phyloP scores from a whole-genome alignment of 78 protist genomes.

The Dictyostelium brefeldianum region DNA sequence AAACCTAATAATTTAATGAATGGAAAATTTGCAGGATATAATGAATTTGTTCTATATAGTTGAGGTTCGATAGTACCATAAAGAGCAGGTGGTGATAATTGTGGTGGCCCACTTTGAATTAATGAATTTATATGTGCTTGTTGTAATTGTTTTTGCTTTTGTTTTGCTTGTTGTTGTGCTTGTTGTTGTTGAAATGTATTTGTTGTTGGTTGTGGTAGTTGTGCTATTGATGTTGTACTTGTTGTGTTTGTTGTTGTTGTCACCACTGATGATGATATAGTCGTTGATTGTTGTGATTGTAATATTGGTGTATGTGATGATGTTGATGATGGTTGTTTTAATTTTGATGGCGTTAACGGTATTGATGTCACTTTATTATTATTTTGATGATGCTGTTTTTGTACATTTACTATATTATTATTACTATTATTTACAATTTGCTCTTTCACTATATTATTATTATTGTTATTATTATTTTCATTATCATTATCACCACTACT shows the following conservation, averaged over 20 bases:
- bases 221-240: neutral
- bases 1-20: conserved; percentile 75
- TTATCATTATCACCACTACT: neutral
- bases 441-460: neutral
- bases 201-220: neutral
- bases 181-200: conserved; percentile 31
- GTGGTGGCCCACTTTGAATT: conserved; percentile 64
- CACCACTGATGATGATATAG: neutral
- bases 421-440: neutral
- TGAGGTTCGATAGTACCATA: conserved; percentile 77
- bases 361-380: neutral
- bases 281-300: neutral
- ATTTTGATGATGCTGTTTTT: neutral
- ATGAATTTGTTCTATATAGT: conserved; percentile 84
- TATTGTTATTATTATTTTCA: neutral
- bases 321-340: neutral
- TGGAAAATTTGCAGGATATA: conserved; percentile 79
- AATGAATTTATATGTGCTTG: conserved; percentile 20
- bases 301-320: neutral
- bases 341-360: conserved; percentile 2
- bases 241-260: neutral
- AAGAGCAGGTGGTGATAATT: conserved; percentile 69
- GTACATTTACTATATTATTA: conserved; percentile 1
- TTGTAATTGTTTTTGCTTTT: neutral
- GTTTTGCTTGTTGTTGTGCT: neutral